These are phyloP conservation scores for Mucor mucedo DNA, from an alignment of 371 early-diverging fungal species.

Conservation along the genomic window DNA sequence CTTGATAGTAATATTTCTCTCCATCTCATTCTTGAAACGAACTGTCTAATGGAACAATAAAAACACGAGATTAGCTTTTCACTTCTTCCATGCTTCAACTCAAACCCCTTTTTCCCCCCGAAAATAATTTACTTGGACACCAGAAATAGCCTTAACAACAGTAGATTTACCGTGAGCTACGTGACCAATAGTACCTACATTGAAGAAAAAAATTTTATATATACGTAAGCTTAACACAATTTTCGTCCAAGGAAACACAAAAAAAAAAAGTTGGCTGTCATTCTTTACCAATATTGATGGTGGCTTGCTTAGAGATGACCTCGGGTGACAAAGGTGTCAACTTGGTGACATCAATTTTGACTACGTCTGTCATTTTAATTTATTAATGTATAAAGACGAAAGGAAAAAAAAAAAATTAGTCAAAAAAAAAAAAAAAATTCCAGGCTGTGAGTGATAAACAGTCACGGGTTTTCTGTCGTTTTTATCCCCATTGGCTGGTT, in stretches of 20 bases:
- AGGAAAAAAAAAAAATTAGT: neutral
- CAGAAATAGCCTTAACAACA: conserved; percentile 99
- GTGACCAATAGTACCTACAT: conserved; percentile 98
- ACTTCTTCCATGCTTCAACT: neutral
- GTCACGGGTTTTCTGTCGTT: neutral
- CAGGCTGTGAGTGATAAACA: neutral
- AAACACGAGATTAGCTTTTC: neutral
- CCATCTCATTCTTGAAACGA: conserved; percentile 99
- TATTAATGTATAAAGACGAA: neutral
- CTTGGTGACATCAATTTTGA: conserved; percentile 52
- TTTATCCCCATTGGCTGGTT: no score
- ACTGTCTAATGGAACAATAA: conserved; percentile 77
- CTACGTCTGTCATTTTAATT: conserved; percentile 26
- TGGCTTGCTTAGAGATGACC: conserved; percentile 97
- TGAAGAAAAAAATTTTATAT: conserved; percentile 19
- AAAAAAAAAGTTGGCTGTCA: neutral
- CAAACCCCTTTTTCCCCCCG: no score
- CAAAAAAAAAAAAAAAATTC: neutral
- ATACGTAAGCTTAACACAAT: conserved; percentile 2
- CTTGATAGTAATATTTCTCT: conserved; percentile 99
- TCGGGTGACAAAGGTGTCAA: conserved; percentile 85
- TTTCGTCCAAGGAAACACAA: no score
- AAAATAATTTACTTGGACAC: conserved; percentile 78
- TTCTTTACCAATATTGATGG: conserved; percentile 96
- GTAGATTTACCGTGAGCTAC: conserved; percentile 99